Evolutionary conservation across 116 monocot species (phyloP).

Genomic region (Phalaenopsis hybrid): DNA sequence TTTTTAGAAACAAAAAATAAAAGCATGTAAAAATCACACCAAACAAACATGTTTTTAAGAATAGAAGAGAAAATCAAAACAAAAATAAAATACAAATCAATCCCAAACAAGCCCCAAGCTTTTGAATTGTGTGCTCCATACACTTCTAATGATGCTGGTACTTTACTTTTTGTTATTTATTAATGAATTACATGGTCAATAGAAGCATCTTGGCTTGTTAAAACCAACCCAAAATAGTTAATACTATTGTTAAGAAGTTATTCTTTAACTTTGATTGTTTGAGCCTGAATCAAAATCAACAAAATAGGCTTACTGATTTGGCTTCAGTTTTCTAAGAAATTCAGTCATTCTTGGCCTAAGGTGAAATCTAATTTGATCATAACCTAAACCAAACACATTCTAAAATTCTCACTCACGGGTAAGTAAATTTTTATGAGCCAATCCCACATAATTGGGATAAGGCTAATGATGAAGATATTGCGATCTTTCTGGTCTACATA

Average conservation of each 20-base stretch:
- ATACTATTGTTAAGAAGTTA: neutral
- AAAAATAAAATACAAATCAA: too few relatives aligned
- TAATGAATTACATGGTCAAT: neutral
- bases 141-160: too few relatives aligned
- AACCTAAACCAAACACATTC: neutral
- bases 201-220: neutral
- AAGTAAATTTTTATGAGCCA: neutral
- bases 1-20: too few relatives aligned
- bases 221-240: neutral
- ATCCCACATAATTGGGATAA: neutral
- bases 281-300: neutral
- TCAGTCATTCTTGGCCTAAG: neutral
- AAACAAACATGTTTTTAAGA: too few relatives aligned
- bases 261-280: neutral
- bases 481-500: neutral
- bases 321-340: neutral
- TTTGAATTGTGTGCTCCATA: too few relatives aligned
- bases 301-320: neutral
- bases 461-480: neutral
- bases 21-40: too few relatives aligned
- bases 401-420: neutral
- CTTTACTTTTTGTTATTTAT: neutral
- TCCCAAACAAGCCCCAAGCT: too few relatives aligned
- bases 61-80: too few relatives aligned
- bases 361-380: neutral